Percentiles rank a stretch among this genome's conserved stretches.
Conservation (phyloP, 1,284 basidiomycete species). For the Marasmius fiardii region DNA sequence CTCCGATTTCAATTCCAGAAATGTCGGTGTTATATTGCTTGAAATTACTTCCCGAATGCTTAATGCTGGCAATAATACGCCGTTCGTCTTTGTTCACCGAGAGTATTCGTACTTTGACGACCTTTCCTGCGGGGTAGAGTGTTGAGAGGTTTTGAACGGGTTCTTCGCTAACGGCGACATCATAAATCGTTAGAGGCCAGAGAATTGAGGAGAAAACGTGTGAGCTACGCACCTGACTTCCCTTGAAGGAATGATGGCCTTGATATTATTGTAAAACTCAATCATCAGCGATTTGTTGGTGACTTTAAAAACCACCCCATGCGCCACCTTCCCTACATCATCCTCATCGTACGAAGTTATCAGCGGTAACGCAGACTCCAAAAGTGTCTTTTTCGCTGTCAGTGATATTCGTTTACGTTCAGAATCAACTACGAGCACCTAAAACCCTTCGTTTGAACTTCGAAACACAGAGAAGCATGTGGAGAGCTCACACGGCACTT, state of each 20-base stretch:
- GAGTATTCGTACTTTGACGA: slow-evolving; percentile 85
- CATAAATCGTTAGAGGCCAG: slow-evolving; percentile 4
- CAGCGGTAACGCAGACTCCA: slow-evolving; percentile 78
- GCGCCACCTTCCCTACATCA: slow-evolving; percentile 69
- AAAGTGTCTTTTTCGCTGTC: slow-evolving; percentile 90
- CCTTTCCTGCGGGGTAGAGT: slow-evolving; percentile 77
- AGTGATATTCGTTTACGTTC: slow-evolving; percentile 81
- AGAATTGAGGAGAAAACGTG: slow-evolving; percentile 1
- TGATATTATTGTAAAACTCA: slow-evolving; percentile 89
- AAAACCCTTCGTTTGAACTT: slow-evolving; percentile 12
- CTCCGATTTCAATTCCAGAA: slow-evolving; percentile 73
- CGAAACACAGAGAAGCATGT: not conserved
- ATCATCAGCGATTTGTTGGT: slow-evolving; percentile 78
- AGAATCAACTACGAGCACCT: slow-evolving; percentile 88
- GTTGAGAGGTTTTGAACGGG: slow-evolving; percentile 62
- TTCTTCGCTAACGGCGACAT: slow-evolving; percentile 48
- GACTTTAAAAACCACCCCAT: slow-evolving; percentile 83
- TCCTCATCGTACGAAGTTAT: slow-evolving; percentile 69
- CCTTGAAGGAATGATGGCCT: slow-evolving; percentile 77
- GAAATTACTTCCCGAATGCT: slow-evolving; percentile 68
- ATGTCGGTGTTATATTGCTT: slow-evolving; percentile 56
- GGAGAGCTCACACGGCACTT: slow-evolving; percentile 73
- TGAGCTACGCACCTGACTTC: slow-evolving; percentile 69
- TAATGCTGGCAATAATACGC: slow-evolving; percentile 84
- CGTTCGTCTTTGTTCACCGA: slow-evolving; percentile 61